phyloP scores from a whole-genome alignment of 306 rosid genomes.

The Cucurbita argyrosperma region DNA sequence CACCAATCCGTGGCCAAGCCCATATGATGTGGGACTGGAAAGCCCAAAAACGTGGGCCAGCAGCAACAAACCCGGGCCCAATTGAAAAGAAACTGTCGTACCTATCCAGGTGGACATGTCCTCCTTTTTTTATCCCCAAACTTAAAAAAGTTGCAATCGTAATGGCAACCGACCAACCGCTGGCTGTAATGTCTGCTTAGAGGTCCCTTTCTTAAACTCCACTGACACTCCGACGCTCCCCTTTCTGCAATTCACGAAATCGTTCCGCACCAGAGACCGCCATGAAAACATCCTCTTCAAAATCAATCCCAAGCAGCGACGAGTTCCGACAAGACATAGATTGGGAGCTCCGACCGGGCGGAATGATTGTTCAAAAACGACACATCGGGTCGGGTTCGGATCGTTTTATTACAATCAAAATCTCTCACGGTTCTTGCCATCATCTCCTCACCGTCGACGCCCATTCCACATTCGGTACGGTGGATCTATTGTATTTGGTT shows the following conservation, averaged over 20 bases:
- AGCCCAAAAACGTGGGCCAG: neutral
- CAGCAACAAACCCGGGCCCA: neutral
- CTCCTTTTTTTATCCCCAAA: neutral
- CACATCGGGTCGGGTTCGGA: constrained; percentile 7
- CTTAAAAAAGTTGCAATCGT: neutral
- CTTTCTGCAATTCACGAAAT: neutral
- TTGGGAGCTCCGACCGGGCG: constrained; percentile 73
- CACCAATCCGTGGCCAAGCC: too few relatives aligned
- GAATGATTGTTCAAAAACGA: constrained; percentile 74
- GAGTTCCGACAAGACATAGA: constrained; percentile 24
- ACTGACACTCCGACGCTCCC: neutral
- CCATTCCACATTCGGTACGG: constrained; percentile 44
- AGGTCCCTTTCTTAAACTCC: constrained; percentile 24
- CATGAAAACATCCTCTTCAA: constrained; percentile 31
- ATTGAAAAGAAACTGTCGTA: neutral
- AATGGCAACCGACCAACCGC: constrained; percentile 25
- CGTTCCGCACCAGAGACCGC: constrained; percentile 13
- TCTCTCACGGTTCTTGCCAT: constrained; percentile 44
- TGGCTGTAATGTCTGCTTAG: constrained; percentile 16
- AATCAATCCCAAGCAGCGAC: constrained; percentile 11
- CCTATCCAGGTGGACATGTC: neutral
- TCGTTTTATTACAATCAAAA: constrained; percentile 40
- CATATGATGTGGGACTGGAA: neutral
- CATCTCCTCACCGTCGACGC: constrained; percentile 32
- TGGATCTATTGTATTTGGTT: neutral